Percentiles rank a stretch among this genome's conserved stretches.
These are phyloP conservation scores for Gliomastix tumulicola DNA, from an alignment of 2,329 filamentous ascomycete species.

Conservation along the genomic window DNA sequence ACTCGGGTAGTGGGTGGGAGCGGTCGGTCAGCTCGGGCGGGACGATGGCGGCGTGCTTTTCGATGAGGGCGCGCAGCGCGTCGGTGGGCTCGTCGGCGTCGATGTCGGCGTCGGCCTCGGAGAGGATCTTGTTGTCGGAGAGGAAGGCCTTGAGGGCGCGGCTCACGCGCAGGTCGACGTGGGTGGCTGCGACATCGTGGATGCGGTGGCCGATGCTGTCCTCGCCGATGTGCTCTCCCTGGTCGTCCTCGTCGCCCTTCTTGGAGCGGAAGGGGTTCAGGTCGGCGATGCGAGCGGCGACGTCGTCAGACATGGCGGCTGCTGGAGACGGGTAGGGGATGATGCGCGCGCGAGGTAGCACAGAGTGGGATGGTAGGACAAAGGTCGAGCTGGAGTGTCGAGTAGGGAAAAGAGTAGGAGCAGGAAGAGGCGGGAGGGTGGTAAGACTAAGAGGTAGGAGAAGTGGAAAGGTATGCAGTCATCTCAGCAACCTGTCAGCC, in stretches of 20 bases:
- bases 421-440: too few relatives aligned
- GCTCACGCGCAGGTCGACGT: slow-evolving; percentile 51
- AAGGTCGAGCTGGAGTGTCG: too few relatives aligned
- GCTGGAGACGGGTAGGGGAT: neutral
- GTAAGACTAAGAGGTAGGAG: too few relatives aligned
- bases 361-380: too few relatives aligned
- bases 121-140: slow-evolving; percentile 41
- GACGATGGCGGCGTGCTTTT: slow-evolving; percentile 50
- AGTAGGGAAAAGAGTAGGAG: too few relatives aligned
- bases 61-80: slow-evolving; percentile 43
- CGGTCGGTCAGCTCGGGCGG: slow-evolving; percentile 48
- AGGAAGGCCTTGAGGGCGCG: slow-evolving; percentile 49
- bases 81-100: slow-evolving; percentile 31
- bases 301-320: slow-evolving; percentile 12
- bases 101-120: slow-evolving; percentile 36
- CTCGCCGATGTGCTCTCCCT: slow-evolving; percentile 21
- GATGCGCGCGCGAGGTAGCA: too few relatives aligned
- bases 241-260: slow-evolving; percentile 22
- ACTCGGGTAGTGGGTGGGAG: slow-evolving; percentile 56
- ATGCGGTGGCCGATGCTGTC: slow-evolving; percentile 52
- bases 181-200: slow-evolving; percentile 37
- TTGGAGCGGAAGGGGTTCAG: slow-evolving; percentile 21
- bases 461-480: too few relatives aligned
- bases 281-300: slow-evolving; percentile 16
- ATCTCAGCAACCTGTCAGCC: too few relatives aligned